Evolutionary conservation across 495 filamentous ascomycete genomes (phyloP), one percentile per base, ranked within the genome.

Genomic region (Tuber borchii): DNA sequence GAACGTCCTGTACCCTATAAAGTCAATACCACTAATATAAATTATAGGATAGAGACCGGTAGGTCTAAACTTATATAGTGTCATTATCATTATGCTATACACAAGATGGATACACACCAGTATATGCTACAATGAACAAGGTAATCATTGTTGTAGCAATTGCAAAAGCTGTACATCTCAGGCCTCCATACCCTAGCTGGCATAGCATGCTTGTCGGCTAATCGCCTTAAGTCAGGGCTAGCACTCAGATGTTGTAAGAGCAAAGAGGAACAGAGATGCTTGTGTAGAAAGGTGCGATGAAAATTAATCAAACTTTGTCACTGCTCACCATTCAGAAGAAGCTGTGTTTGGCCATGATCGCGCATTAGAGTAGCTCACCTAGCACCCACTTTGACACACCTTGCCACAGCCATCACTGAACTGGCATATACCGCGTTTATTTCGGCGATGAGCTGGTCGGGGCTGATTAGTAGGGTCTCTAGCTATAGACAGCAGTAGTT

Each of bases 121-220:
- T 91, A 95, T 94, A 78, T 92, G 89, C 65, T 95, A 93, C 22
- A 91, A 82, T 40, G 89, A 91, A 1, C 84, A 87, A 0, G 93
- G 93, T 4, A 95, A 84, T 0, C 89, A 87, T 75, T 90, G 88
- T n/a, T 91, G 86, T 9, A 95, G 81, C 1, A 94, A 82, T 76
- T 94, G 92, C 9, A 95, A 84, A 78, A 93, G 2, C 88, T 88
- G 74, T 94, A 90, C 34, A 97, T 94, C 0, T 90, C 92, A 81
- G 94, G 89, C 26, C 90, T 87, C 93, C 93, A 97, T 90, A 97
- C 93, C 3, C 93, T 84, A 5, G 90, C 91, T 0, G 93, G 92
- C 91, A 96, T 94, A 2, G 87, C 87, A 75, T 93, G 93, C 74
- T 91, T 91, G 8, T 87, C 85, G 0, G 91, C 89, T 2, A 93